Evolutionary conservation across 2,329 filamentous ascomycete genomes (phyloP), one percentile per base, ranked within the genome.

Genomic region (Fusarium sp.): DNA sequence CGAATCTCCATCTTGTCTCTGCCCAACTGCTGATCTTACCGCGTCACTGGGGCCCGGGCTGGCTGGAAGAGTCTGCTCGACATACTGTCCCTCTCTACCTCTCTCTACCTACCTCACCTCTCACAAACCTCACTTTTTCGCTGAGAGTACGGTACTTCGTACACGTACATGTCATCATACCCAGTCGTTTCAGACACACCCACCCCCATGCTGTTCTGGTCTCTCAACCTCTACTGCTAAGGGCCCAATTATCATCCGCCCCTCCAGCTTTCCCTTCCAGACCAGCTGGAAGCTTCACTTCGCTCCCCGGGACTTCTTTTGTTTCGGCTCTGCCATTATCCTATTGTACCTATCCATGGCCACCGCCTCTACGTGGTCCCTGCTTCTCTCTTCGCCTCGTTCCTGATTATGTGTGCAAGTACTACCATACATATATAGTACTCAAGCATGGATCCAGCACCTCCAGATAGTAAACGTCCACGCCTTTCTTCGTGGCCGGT

Each of bases 391-490:
- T 71, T 73, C 71, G 65, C 73, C 74, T 78, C 65, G 72, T 75
- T 74, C 72, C 74, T 77, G 73, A 78, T 75, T 77, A 78, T 78
- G 77, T 74, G 72, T 77, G 72, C 72, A 74, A 61, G 71, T 74
- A 74, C 71, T 73, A 70, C 74, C 75, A 72, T 74, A 77, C 75
- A 76, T 76, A 75, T 74, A 74, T 75, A 78, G 73, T 75, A 74
- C 67, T 70, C 83, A 81, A 86, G 79, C 83, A 89, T 89, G 87
- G 87, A 89, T 80, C 80, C 81, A 81, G 84, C 81, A 79, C 83
- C 78, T 79, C 85, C 85, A 75, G 86, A 88, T 75, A 80, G 78
- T 75, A 89, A 89, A 82, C 86, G 87, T 76, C 84, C 83, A 77
- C 86, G 87, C 80, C 81, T 88, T 71, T 69, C 78, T 49, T 77